Evolutionary conservation across 2,329 filamentous ascomycete genomes (phyloP).

Genomic region (Cephalotrichum gorgonifer): DNA sequence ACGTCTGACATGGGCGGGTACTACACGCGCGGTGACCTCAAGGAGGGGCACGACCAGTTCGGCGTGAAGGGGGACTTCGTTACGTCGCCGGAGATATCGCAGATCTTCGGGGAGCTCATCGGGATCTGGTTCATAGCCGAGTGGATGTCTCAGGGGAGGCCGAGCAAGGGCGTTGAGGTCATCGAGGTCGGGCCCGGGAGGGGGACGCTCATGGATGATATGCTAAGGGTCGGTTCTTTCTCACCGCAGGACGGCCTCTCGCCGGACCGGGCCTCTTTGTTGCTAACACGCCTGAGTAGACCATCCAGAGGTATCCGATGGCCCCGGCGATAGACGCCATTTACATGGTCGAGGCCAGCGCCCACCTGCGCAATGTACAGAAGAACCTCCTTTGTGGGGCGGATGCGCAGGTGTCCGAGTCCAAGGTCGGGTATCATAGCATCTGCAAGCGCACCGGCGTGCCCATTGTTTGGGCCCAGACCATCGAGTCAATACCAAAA

Average conservation of each 20-base stretch:
- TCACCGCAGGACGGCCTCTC: not conserved
- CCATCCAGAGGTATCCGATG: slow-evolving; percentile 77
- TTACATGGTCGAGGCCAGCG: slow-evolving; percentile 91
- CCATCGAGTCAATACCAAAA: slow-evolving; percentile 70
- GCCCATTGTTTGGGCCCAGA: slow-evolving; percentile 84
- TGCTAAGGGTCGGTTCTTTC: slow-evolving; percentile 59
- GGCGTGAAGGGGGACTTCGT: slow-evolving; percentile 92
- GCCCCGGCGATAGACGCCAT: slow-evolving; percentile 70
- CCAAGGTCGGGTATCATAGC: slow-evolving; percentile 63
- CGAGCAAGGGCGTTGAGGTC: slow-evolving; percentile 65
- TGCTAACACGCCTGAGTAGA: slow-evolving; percentile 47
- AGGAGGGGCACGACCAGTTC: slow-evolving; percentile 70
- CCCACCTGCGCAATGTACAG: slow-evolving; percentile 65
- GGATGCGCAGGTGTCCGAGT: slow-evolving; percentile 56
- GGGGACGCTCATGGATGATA: slow-evolving; percentile 94
- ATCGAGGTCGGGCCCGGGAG: slow-evolving; percentile 92
- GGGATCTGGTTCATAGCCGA: slow-evolving; percentile 93
- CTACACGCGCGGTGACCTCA: slow-evolving; percentile 64
- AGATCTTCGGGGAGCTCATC: slow-evolving; percentile 89
- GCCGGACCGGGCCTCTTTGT: not conserved
- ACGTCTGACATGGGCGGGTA: slow-evolving; percentile 87
- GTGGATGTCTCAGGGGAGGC: slow-evolving; percentile 85
- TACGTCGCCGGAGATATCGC: slow-evolving; percentile 94
- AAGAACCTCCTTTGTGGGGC: slow-evolving; percentile 71
- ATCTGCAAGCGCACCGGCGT: slow-evolving; percentile 63